These are phyloP conservation scores for Aegilops bicornis DNA, from an alignment of 176 grass and related monocot species.

Conservation along the genomic window DNA sequence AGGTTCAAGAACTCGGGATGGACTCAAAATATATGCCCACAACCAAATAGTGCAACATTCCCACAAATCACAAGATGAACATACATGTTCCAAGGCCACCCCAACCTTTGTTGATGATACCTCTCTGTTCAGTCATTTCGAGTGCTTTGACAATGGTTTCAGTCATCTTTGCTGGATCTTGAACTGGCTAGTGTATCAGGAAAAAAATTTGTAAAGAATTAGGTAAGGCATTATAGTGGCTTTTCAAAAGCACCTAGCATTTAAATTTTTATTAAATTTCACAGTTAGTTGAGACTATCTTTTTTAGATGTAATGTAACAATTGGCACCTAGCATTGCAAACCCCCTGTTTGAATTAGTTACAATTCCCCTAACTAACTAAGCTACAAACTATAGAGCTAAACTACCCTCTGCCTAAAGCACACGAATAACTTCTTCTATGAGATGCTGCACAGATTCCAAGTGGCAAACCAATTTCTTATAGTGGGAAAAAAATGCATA, in stretches of 20 bases:
- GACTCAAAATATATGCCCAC: conserved; percentile 16
- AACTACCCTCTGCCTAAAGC: not conserved
- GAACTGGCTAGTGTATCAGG: conserved; percentile 69
- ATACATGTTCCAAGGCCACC: conserved; percentile 95
- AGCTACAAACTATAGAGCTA: not conserved
- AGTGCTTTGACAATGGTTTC: conserved; percentile 82
- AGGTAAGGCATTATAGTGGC: not conserved
- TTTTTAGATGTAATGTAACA: not conserved
- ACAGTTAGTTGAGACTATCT: not conserved
- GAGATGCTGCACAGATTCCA: not conserved
- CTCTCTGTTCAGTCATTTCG: conserved; percentile 78
- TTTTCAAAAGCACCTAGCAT: not conserved
- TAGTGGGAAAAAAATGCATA: conserved; percentile 11
- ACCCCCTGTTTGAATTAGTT: not conserved
- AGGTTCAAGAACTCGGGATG: conserved; percentile 19
- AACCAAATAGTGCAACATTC: conserved; percentile 19
- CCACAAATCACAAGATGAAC: conserved; percentile 24
- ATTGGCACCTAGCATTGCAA: too few relatives aligned
- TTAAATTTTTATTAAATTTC: not conserved
- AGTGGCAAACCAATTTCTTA: not conserved
- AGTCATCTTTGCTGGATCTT: conserved; percentile 95
- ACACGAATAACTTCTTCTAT: not conserved
- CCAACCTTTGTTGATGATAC: conserved; percentile 98
- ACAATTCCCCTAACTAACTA: not conserved
- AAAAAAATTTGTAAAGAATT: not conserved